Evolutionary conservation across 768 basidiomycete genomes (phyloP).

Genomic region (Amanita pallidorosea): DNA sequence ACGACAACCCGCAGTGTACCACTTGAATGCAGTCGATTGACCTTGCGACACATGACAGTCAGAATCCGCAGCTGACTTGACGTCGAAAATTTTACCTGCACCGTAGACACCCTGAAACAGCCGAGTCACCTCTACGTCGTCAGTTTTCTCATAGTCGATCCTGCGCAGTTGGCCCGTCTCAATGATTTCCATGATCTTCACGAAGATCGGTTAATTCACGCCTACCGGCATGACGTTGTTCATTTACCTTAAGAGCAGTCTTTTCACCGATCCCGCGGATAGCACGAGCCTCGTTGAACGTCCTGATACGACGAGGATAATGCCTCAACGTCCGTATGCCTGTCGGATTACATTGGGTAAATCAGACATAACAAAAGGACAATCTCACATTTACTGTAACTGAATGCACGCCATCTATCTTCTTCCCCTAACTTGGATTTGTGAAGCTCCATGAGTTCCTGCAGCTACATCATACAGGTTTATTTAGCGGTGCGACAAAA

Average conservation of each 20-base stretch:
- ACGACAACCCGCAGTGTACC: constrained; percentile 70
- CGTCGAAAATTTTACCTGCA: constrained; percentile 45
- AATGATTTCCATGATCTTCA: constrained; percentile 73
- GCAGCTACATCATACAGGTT: constrained; percentile 32
- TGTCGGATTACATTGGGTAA: constrained; percentile 12
- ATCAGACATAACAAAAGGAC: background rate
- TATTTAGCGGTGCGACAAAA: background rate
- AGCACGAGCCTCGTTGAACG: constrained; percentile 44
- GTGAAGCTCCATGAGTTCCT: constrained; percentile 58
- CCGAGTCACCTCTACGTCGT: constrained; percentile 43
- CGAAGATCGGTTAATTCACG: background rate
- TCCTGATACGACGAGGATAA: constrained; percentile 47
- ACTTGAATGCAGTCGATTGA: constrained; percentile 50
- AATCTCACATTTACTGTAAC: constrained; percentile 53
- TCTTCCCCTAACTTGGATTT: constrained; percentile 47
- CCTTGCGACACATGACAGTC: constrained; percentile 27
- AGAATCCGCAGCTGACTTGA: background rate
- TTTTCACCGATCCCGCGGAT: constrained; percentile 62
- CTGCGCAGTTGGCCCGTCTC: constrained; percentile 62
- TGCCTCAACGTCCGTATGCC: constrained; percentile 49
- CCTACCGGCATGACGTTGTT: background rate
- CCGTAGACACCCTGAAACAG: constrained; percentile 79
- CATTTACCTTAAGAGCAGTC: constrained; percentile 59
- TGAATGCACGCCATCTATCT: constrained; percentile 57
- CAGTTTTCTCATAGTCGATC: constrained; percentile 56